These are phyloP conservation scores for Quaeritorhiza haematococci DNA, from an alignment of 371 early-diverging fungal species.

Conservation along the genomic window DNA sequence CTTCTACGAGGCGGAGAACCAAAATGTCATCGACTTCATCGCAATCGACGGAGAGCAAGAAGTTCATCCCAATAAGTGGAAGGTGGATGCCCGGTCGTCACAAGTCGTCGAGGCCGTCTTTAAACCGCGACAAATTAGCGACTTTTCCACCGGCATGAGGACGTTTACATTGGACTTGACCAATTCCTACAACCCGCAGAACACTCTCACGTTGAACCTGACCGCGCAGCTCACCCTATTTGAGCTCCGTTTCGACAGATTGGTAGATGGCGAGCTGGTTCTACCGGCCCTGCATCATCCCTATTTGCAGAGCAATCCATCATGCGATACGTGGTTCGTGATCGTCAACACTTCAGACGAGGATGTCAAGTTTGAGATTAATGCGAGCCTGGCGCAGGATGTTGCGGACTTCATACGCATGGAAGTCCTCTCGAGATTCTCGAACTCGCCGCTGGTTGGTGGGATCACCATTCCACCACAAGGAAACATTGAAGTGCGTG, in stretches of 20 bases:
- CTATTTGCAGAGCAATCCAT: slow-evolving; percentile 36
- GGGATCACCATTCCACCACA: slow-evolving; percentile 62
- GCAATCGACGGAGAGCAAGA: slow-evolving; percentile 11
- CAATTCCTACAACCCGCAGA: slow-evolving; percentile 66
- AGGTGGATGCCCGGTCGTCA: slow-evolving; percentile 19
- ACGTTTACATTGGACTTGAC: slow-evolving; percentile 46
- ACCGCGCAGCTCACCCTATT: slow-evolving; percentile 62
- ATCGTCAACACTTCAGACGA: slow-evolving; percentile 69
- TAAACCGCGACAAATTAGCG: slow-evolving; percentile 53
- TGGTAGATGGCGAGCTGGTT: slow-evolving; percentile 60
- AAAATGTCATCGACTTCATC: slow-evolving; percentile 4
- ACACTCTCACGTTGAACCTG: slow-evolving; percentile 50
- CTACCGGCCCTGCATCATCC: slow-evolving; percentile 72
- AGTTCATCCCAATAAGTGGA: slow-evolving; percentile 14
- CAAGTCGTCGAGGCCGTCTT: slow-evolving; percentile 45
- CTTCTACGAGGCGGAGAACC: slow-evolving; percentile 51
- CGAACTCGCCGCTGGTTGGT: slow-evolving; percentile 75
- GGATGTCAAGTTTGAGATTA: slow-evolving; percentile 76
- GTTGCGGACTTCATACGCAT: slow-evolving; percentile 57
- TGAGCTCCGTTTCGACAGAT: slow-evolving; percentile 72
- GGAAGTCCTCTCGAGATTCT: slow-evolving; percentile 74
- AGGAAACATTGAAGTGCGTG: slow-evolving; percentile 69
- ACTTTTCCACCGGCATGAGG: slow-evolving; percentile 48
- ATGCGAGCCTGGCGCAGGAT: slow-evolving; percentile 54
- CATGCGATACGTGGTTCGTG: slow-evolving; percentile 80